Evolutionary conservation across 2,329 filamentous ascomycete species (phyloP).

Genomic region (Dactylellina sp.): DNA sequence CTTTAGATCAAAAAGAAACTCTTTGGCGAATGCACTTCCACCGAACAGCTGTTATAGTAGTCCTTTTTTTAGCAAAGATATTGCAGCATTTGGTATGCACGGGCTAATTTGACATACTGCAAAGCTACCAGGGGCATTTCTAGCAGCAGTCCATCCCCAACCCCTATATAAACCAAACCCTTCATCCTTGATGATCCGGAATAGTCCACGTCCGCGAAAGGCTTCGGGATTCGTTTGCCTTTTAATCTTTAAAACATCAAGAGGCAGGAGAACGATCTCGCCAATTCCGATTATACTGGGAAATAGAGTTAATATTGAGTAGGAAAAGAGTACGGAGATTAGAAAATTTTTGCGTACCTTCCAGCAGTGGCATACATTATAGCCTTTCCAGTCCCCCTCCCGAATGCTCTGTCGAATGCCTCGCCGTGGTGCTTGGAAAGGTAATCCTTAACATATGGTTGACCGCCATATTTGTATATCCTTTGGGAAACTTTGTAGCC

Average conservation of each 20-base stretch:
- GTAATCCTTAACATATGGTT: slow-evolving; percentile 93
- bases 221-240: slow-evolving; percentile 98
- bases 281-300: slow-evolving; percentile 90
- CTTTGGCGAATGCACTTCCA: slow-evolving; percentile 96
- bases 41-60: slow-evolving; percentile 80
- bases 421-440: slow-evolving; percentile 81
- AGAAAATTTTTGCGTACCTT: slow-evolving; percentile 69
- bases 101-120: slow-evolving; percentile 73
- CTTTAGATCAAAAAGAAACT: slow-evolving; percentile 87
- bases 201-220: slow-evolving; percentile 90
- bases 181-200: slow-evolving; percentile 91
- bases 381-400: slow-evolving; percentile 96
- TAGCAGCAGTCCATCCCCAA: slow-evolving; percentile 96
- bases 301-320: slow-evolving; percentile 42
- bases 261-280: slow-evolving; percentile 92
- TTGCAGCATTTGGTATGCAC: not conserved
- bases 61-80: slow-evolving; percentile 4
- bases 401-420: slow-evolving; percentile 88
- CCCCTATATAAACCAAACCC: slow-evolving; percentile 95
- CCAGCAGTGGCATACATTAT: slow-evolving; percentile 97
- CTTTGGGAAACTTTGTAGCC: slow-evolving; percentile 98
- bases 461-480: slow-evolving; percentile 98
- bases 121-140: slow-evolving; percentile 96
- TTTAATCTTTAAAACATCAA: slow-evolving; percentile 99
- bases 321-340: not conserved